phyloP scores from a whole-genome alignment of 2,329 filamentous ascomycete species.

The Alternaria solani region DNA sequence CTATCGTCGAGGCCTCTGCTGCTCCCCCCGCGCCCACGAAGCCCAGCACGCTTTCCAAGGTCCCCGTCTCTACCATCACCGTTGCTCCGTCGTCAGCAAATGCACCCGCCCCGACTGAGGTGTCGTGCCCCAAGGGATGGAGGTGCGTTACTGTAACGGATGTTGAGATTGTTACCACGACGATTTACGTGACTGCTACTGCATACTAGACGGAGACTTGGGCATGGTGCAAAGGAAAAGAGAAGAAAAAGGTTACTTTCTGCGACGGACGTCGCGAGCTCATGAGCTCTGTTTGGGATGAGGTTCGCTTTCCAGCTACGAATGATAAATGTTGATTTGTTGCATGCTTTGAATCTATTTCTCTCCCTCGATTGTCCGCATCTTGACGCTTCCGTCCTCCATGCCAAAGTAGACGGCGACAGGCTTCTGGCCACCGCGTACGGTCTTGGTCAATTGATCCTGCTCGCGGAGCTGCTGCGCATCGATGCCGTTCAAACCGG shows the following conservation, averaged over 20 bases:
- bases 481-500: slow-evolving; percentile 78
- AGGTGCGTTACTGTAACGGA: slow-evolving; percentile 36
- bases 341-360: slow-evolving; percentile 10
- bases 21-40: slow-evolving; percentile 1
- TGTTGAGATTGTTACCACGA: slow-evolving; percentile 36
- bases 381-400: slow-evolving; percentile 64
- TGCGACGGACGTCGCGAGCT: slow-evolving; percentile 25
- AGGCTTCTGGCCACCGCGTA: slow-evolving; percentile 77
- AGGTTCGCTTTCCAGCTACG: slow-evolving; percentile 4
- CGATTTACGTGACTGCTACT: slow-evolving; percentile 37
- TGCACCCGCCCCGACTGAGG: slow-evolving; percentile 30
- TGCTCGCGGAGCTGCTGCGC: slow-evolving; percentile 59
- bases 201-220: not conserved
- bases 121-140: slow-evolving; percentile 31
- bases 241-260: slow-evolving; percentile 12
- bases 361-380: slow-evolving; percentile 43
- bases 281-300: slow-evolving; percentile 20
- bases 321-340: slow-evolving; percentile 11
- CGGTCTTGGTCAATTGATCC: slow-evolving; percentile 51
- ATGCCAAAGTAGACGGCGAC: slow-evolving; percentile 95
- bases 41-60: not conserved
- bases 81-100: slow-evolving; percentile 24
- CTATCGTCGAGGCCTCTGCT: slow-evolving; percentile 9
- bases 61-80: slow-evolving; percentile 20
- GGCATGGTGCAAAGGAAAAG: not conserved